Percentiles rank a stretch among this genome's conserved stretches.
Evolutionary conservation across 2,329 filamentous ascomycete species (phyloP).

Genomic region (Colletotrichum orbiculare): DNA sequence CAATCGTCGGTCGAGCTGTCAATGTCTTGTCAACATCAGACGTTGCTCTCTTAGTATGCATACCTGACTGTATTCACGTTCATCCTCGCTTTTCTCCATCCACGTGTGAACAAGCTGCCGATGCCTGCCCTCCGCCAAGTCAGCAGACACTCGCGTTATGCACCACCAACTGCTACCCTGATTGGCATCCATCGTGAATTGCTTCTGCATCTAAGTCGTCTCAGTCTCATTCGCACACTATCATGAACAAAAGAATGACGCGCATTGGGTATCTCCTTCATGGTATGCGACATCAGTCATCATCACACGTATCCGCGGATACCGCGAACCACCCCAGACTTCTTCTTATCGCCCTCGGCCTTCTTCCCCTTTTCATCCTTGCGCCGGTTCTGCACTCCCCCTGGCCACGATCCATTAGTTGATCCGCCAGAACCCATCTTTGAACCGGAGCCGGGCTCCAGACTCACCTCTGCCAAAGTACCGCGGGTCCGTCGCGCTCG

Average conservation of each 20-base stretch:
- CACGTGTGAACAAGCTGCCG: no score
- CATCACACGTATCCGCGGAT: slow-evolving; percentile 51
- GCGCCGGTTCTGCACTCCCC: slow-evolving; percentile 60
- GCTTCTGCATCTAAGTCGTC: not conserved
- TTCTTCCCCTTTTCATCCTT: slow-evolving; percentile 63
- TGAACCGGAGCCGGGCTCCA: slow-evolving; percentile 20
- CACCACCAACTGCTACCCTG: no score
- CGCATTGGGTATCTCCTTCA: slow-evolving; percentile 21
- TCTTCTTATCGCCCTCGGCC: slow-evolving; percentile 55
- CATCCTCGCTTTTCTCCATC: no score
- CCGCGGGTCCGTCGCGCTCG: slow-evolving; percentile 49
- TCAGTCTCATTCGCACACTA: not conserved
- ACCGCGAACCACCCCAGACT: slow-evolving; percentile 52
- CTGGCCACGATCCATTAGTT: slow-evolving; percentile 42
- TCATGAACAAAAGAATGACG: not conserved
- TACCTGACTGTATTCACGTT: no score
- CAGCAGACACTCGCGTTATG: no score
- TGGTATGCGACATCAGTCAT: not conserved
- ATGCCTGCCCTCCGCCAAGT: no score
- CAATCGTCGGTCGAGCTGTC: no score
- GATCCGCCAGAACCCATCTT: slow-evolving; percentile 46
- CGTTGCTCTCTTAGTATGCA: no score
- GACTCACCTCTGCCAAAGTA: slow-evolving; percentile 59
- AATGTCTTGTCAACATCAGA: no score
- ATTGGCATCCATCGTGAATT: not conserved